Conservation (phyloP, 345 rosid genomes). For the Cochlearia excelsa region DNA sequence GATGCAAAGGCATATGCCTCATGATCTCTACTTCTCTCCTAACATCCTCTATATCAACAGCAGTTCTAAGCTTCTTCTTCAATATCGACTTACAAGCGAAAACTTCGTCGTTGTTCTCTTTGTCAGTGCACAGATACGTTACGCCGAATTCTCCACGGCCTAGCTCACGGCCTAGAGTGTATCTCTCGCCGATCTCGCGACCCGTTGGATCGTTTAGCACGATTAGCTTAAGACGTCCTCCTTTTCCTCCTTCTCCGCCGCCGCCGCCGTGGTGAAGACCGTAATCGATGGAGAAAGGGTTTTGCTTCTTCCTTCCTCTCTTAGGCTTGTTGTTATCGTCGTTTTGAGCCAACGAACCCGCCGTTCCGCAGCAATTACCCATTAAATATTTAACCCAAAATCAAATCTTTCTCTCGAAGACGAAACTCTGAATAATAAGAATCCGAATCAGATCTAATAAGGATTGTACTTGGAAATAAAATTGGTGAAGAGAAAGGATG, state of each 20-base stretch:
- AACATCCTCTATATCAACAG: constrained; percentile 48
- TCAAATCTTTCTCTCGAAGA: background rate
- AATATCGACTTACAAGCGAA: constrained; percentile 87
- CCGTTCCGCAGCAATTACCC: constrained; percentile 90
- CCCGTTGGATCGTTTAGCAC: constrained; percentile 81
- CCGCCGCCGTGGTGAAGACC: constrained; percentile 40
- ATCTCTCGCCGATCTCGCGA: constrained; percentile 56
- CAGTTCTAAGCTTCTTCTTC: constrained; percentile 6
- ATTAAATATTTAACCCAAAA: constrained; percentile 31
- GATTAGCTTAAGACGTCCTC: constrained; percentile 42
- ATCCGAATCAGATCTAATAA: constrained; percentile 6
- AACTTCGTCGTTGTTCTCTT: constrained; percentile 48
- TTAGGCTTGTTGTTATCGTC: constrained; percentile 41
- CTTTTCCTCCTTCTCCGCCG: constrained; percentile 19
- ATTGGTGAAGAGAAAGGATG: background rate
- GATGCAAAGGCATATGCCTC: constrained; percentile 82
- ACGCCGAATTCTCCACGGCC: constrained; percentile 97
- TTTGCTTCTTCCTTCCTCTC: constrained; percentile 52
- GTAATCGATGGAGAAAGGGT: constrained; percentile 67
- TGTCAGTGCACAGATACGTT: constrained; percentile 79
- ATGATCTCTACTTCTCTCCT: constrained; percentile 97
- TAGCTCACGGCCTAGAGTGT: constrained; percentile 78
- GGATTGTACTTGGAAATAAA: constrained; percentile 1
- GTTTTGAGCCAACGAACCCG: constrained; percentile 32
- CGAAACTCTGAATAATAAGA: background rate